These are phyloP conservation scores for Zygosaccharomyces pseudobailii DNA, from an alignment of 1,139 yeast genomes.

Conservation along the genomic window DNA sequence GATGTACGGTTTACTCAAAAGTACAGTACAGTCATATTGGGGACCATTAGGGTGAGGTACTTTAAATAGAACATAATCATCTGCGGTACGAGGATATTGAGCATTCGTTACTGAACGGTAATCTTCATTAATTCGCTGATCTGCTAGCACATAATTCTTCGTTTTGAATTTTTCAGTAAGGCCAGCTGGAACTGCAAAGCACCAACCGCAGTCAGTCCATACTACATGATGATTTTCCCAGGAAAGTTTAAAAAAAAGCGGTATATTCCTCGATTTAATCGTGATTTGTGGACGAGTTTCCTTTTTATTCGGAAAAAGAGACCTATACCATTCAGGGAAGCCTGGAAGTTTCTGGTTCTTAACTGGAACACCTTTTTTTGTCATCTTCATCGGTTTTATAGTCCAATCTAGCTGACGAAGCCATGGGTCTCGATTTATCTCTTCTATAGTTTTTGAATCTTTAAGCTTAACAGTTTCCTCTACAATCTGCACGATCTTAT, in stretches of 20 bases:
- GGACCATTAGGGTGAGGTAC: constrained; percentile 94
- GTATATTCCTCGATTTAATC: constrained; percentile 69
- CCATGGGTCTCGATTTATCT: constrained; percentile 68
- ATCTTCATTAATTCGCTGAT: constrained; percentile 14
- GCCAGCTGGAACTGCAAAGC: constrained; percentile 54
- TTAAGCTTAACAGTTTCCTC: constrained; percentile 48
- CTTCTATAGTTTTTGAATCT: constrained; percentile 31
- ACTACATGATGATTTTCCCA: constrained; percentile 84
- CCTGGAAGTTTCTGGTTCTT: constrained; percentile 84
- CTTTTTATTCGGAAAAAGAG: constrained; percentile 50
- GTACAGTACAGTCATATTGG: constrained; percentile 63
- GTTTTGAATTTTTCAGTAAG: constrained; percentile 40
- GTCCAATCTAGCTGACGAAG: constrained; percentile 86
- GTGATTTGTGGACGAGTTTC: constrained; percentile 51
- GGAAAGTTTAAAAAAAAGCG: constrained; percentile 65
- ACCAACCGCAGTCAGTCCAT: constrained; percentile 88
- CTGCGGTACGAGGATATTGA: background rate
- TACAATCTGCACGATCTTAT: constrained; percentile 57
- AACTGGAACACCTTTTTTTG: constrained; percentile 70
- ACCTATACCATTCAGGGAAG: constrained; percentile 90
- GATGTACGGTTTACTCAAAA: constrained; percentile 73
- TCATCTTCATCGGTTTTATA: constrained; percentile 52
- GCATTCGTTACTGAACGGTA: constrained; percentile 10
- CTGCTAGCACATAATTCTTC: constrained; percentile 47
- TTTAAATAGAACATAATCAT: constrained; percentile 43